phyloP scores from a whole-genome alignment of 2,329 filamentous ascomycete genomes.

The Stemphylium beticola region DNA sequence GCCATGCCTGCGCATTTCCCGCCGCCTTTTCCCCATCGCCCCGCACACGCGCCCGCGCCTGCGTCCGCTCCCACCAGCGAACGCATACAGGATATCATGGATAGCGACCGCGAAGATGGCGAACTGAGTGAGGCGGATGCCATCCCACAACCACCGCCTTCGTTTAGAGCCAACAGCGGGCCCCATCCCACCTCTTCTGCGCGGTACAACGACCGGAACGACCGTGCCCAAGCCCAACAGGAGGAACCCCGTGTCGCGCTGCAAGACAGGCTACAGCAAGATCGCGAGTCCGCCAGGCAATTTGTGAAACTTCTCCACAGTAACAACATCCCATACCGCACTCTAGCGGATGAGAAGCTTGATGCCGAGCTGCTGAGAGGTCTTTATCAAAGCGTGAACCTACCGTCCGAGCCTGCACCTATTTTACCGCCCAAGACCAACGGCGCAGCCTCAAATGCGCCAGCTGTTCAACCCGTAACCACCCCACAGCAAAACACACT shows the following conservation, averaged over 20 bases:
- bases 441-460: conserved; percentile 7
- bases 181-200: conserved; percentile 25
- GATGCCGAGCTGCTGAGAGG: conserved; percentile 35
- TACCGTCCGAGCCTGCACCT: conserved; percentile 37
- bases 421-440: conserved; percentile 30
- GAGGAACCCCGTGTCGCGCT: conserved; percentile 8
- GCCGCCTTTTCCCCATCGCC: conserved; percentile 12
- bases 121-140: conserved; percentile 70
- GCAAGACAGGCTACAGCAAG: conserved; percentile 22
- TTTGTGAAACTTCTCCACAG: conserved; percentile 51
- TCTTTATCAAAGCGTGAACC: conserved; percentile 35
- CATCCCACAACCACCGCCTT: conserved; percentile 14
- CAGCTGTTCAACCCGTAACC: conserved; percentile 12
- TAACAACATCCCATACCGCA: conserved; percentile 74
- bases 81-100: conserved; percentile 39
- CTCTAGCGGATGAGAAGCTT: conserved; percentile 58
- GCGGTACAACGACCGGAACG: conserved; percentile 22
- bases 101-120: conserved; percentile 70
- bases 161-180: conserved; percentile 30
- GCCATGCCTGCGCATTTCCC: conserved; percentile 23
- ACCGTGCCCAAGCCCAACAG: conserved; percentile 11
- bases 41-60: conserved; percentile 11
- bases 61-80: conserved; percentile 21
- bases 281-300: conserved; percentile 44
- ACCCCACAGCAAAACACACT: conserved; percentile 17